phyloP scores from a whole-genome alignment of 1,139 yeast species.

The Geotrichum histeridarum region DNA sequence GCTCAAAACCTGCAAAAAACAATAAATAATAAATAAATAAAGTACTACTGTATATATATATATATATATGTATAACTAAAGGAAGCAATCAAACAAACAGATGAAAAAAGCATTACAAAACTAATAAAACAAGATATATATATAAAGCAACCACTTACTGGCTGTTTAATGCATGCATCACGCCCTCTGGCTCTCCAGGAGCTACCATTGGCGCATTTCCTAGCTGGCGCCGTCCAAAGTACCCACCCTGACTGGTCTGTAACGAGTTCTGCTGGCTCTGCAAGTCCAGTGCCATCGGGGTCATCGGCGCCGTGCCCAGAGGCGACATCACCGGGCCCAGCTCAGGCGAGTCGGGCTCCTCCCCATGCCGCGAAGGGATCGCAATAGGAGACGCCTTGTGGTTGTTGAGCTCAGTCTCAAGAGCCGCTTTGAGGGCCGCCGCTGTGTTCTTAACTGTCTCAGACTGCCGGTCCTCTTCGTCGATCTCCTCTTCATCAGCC shows the following conservation, averaged over 20 bases:
- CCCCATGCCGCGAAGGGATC: slow-evolving; percentile 6
- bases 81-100: not conserved
- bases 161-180: slow-evolving; percentile 8
- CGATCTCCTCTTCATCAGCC: not conserved
- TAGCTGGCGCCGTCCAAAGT: too few species aligned
- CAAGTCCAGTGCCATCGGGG: slow-evolving; percentile 20
- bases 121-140: not conserved
- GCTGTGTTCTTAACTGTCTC: slow-evolving; percentile 14
- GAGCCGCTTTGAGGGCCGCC: slow-evolving; percentile 14
- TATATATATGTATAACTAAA: too few species aligned
- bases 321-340: slow-evolving; percentile 19
- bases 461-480: not conserved
- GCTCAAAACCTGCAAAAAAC: too few species aligned
- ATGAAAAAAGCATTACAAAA: not conserved
- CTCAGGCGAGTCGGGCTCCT: slow-evolving; percentile 18
- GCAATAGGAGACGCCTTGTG: slow-evolving; percentile 11
- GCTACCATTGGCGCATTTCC: not conserved
- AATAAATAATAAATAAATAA: not conserved
- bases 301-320: slow-evolving; percentile 18
- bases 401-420: slow-evolving; percentile 4
- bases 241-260: slow-evolving; percentile 1
- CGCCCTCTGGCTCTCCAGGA: slow-evolving; percentile 6
- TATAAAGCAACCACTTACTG: not conserved
- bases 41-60: too few species aligned
- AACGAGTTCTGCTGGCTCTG: slow-evolving; percentile 6